Evolutionary conservation across 768 basidiomycete genomes (phyloP).

Genomic region (Auriscalpium orientale): DNA sequence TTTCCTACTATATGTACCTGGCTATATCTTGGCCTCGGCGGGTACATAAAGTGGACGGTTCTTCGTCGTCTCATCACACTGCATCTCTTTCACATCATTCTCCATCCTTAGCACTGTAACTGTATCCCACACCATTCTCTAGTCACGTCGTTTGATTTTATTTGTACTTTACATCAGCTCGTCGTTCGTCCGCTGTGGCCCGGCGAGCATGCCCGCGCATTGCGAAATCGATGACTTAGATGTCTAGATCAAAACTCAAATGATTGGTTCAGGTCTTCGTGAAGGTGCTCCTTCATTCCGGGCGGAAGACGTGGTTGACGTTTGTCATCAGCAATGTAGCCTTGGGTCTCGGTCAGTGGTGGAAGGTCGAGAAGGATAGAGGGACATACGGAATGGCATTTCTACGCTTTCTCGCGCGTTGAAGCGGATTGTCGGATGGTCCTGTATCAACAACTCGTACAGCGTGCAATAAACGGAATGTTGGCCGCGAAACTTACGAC

Average conservation of each 20-base stretch:
- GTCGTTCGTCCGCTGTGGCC: not conserved
- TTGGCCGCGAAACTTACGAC: slow-evolving; percentile 37
- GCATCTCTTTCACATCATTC: not conserved
- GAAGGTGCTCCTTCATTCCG: slow-evolving; percentile 82
- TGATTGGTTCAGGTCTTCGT: slow-evolving; percentile 78
- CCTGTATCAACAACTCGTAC: slow-evolving; percentile 33
- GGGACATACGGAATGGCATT: slow-evolving; percentile 88
- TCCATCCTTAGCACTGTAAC: not conserved
- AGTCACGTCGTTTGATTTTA: not conserved
- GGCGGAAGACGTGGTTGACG: slow-evolving; percentile 73
- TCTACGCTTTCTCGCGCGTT: slow-evolving; percentile 86
- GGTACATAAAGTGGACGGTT: no score
- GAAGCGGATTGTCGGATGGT: slow-evolving; percentile 86
- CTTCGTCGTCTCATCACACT: not conserved
- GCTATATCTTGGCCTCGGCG: no score
- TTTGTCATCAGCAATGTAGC: slow-evolving; percentile 37
- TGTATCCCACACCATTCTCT: not conserved
- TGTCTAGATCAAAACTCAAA: slow-evolving; percentile 62
- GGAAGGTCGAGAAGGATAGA: not conserved
- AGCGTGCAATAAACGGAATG: not conserved
- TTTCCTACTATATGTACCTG: not conserved
- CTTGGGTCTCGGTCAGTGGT: slow-evolving; percentile 17
- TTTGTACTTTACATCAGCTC: not conserved
- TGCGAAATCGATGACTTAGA: not conserved
- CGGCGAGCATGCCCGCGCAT: not conserved